Percentiles rank a stretch among this genome's conserved stretches.
phyloP scores from a whole-genome alignment of 306 rosid species.

The Lathyrus tuberosus region DNA sequence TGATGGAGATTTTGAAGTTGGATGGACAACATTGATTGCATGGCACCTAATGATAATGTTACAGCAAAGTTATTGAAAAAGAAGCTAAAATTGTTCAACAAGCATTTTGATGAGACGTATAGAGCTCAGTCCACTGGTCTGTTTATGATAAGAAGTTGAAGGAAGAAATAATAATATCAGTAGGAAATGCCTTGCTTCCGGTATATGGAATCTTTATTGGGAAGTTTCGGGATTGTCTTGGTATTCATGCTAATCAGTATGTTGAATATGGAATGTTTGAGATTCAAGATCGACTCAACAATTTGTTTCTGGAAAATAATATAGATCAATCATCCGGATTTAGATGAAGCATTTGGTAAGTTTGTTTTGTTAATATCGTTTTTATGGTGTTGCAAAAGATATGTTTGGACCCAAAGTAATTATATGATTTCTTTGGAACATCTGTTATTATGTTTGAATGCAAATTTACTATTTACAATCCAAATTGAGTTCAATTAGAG shows the following conservation, averaged over 20 bases:
- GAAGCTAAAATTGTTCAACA: conserved; percentile 17
- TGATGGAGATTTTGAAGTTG: conserved; percentile 52
- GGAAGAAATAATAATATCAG: background rate
- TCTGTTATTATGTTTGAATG: no score
- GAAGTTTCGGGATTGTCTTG: background rate
- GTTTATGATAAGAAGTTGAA: background rate
- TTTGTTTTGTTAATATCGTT: no score
- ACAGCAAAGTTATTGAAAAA: background rate
- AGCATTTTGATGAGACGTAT: conserved; percentile 17
- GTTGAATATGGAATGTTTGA: conserved; percentile 12
- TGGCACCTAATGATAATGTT: background rate
- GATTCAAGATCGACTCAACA: conserved; percentile 11
- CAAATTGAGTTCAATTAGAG: no score
- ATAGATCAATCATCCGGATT: background rate
- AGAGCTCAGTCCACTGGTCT: conserved; percentile 8
- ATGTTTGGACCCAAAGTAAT: no score
- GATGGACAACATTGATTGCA: conserved; percentile 39
- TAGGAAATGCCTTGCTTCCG: background rate
- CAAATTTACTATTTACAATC: no score
- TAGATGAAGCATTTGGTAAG: background rate
- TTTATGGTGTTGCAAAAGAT: no score
- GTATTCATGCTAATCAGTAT: conserved; percentile 10
- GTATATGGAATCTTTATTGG: conserved; percentile 7
- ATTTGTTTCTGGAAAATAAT: conserved; percentile 2
- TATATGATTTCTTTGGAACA: no score